Percentiles rank a stretch among this genome's conserved stretches.
phyloP scores from a whole-genome alignment of 2,329 filamentous ascomycete genomes.

The Diaporthe vaccinii region DNA sequence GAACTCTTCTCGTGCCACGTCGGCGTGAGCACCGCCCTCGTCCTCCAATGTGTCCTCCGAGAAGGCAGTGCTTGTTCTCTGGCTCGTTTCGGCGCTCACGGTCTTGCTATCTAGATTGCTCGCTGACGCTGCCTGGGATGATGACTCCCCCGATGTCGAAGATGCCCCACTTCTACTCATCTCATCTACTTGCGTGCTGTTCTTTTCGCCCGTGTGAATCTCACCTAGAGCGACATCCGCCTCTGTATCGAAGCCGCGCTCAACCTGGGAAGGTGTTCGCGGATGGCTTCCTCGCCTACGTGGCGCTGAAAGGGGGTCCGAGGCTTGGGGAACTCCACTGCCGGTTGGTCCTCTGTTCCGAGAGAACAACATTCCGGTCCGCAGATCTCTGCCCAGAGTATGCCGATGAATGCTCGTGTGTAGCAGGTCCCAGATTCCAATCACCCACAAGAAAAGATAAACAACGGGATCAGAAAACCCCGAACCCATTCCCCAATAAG shows the following conservation, averaged over 20 bases:
- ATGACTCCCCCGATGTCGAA: constrained; percentile 27
- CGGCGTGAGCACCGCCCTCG: not conserved
- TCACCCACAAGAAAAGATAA: constrained; percentile 54
- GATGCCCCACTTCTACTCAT: constrained; percentile 17
- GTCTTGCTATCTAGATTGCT: constrained; percentile 13
- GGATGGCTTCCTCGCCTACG: not conserved
- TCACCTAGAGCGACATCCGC: not conserved
- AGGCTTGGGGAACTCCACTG: not conserved
- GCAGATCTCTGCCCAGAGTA: constrained; percentile 13
- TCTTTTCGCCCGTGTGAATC: constrained; percentile 14
- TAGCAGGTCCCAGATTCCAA: constrained; percentile 44
- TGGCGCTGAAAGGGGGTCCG: not conserved
- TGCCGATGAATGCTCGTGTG: constrained; percentile 35
- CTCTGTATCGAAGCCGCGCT: not conserved
- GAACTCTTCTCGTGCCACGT: not conserved
- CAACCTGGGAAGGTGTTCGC: constrained; percentile 19
- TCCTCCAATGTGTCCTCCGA: not conserved
- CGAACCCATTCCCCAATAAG: constrained; percentile 53
- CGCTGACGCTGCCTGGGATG: not conserved
- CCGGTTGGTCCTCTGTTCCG: not conserved
- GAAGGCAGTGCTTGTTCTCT: constrained; percentile 20
- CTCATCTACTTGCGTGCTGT: not conserved
- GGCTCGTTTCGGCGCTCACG: constrained; percentile 17
- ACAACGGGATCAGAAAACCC: constrained; percentile 50
- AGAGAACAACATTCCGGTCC: not conserved